These are phyloP conservation scores for Voacanga thouarsii DNA, from an alignment of 257 asterid genomes.

Conservation along the genomic window DNA sequence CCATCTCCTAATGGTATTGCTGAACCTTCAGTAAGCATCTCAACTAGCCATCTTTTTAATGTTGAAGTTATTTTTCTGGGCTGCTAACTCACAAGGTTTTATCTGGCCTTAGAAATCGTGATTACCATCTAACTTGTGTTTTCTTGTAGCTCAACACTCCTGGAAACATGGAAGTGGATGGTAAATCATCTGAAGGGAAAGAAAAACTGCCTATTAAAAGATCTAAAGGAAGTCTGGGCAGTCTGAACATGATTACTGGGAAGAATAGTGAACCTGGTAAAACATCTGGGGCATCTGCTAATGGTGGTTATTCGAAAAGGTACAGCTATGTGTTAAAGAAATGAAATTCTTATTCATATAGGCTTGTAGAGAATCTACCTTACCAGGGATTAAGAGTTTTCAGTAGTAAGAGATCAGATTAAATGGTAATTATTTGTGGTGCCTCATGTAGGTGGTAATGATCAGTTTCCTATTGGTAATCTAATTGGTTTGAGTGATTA, in stretches of 20 bases:
- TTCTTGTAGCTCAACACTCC: constrained; percentile 52
- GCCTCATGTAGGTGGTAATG: not conserved
- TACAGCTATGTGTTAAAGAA: constrained; percentile 20
- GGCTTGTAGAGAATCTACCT: not conserved
- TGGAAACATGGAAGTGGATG: constrained; percentile 64
- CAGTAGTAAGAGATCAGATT: not conserved
- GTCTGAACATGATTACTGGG: constrained; percentile 80
- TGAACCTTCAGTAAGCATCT: constrained; percentile 73
- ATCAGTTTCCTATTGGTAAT: not conserved
- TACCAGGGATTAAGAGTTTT: not conserved
- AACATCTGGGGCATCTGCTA: constrained; percentile 61
- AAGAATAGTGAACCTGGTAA: constrained; percentile 64
- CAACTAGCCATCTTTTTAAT: not conserved
- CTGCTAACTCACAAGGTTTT: not conserved
- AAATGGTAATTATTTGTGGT: not conserved
- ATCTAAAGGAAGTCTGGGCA: constrained; percentile 86
- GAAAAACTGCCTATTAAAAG: constrained; percentile 90
- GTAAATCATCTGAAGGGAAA: constrained; percentile 72
- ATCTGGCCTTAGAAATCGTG: not conserved
- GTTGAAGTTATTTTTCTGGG: not conserved
- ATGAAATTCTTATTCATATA: not conserved
- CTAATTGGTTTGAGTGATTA: not conserved
- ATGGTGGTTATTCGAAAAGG: constrained; percentile 79
- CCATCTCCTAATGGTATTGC: constrained; percentile 85
- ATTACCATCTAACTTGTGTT: not conserved